Evolutionary conservation across 2,329 filamentous ascomycete species (phyloP).

Genomic region (Fusarium sp.): DNA sequence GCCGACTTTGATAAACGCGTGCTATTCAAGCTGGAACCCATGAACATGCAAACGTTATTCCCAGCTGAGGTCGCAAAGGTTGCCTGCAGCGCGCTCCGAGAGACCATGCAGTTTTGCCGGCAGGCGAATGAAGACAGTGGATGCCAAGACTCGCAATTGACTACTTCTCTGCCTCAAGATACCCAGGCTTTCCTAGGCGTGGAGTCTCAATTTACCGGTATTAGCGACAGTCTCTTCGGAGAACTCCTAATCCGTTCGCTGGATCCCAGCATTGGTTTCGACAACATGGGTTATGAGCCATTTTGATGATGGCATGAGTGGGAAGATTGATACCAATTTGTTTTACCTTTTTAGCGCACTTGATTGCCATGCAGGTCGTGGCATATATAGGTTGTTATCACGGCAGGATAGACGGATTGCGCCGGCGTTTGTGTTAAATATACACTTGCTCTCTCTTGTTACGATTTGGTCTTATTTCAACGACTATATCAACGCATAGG

Average conservation of each 20-base stretch:
- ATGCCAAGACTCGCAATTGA: neutral
- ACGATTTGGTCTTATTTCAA: no score
- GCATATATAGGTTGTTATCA: no score
- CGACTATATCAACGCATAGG: no score
- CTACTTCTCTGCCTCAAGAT: neutral
- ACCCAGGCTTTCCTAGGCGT: neutral
- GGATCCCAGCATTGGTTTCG: neutral
- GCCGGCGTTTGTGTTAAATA: neutral
- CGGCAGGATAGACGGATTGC: neutral
- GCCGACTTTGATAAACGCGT: slow-evolving; percentile 15
- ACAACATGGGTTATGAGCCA: neutral
- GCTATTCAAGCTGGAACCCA: neutral
- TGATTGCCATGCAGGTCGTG: neutral
- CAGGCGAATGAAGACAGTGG: neutral
- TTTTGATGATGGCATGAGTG: neutral
- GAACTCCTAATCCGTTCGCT: slow-evolving; percentile 8
- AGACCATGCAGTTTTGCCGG: slow-evolving; percentile 12
- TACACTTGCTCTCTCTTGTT: neutral
- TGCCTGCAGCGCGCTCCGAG: slow-evolving; percentile 4
- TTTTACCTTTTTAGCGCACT: neutral
- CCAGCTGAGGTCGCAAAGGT: neutral
- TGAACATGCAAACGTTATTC: neutral
- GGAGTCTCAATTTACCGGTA: neutral
- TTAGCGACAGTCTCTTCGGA: neutral
- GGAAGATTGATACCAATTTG: slow-evolving; percentile 26